Evolutionary conservation across 768 basidiomycete genomes (phyloP), one percentile per base, ranked within the genome.

Genomic region (Coprinopsis sp.): DNA sequence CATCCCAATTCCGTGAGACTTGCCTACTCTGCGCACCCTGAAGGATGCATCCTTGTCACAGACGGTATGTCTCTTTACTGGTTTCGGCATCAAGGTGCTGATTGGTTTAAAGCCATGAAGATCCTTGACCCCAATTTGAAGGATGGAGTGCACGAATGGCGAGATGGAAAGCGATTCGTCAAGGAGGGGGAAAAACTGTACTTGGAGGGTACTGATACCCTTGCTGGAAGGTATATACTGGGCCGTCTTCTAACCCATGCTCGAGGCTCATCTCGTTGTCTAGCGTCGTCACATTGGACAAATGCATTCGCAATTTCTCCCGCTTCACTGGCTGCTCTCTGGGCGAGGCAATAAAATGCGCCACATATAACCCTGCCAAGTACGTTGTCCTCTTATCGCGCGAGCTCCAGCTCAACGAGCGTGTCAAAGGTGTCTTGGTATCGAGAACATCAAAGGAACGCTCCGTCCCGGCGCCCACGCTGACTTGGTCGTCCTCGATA

Each of bases 1-100:
- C 91, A 94, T 63, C 91, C 92, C 13, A 89, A 91, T 61, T 89
- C 89, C 34, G 87, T 94, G 47, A 73, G 87, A 56, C 65, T 91
- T 50, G 92, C 92, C 1, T 92, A 93, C 63, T 79, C 83, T 27
- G 78, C 85, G 1, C 82, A 84, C 57, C 85, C 86, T 7, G 86
- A 91, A 6, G 87, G 91, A 2, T 93, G 91, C 57, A 81, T 95
- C 28, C 73, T 95, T 39, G 84, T 94, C 49, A 93, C 92, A 0
- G 92, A 95, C 65, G 90, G 91, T 92, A 58, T 50, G 70, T 62
- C 14, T 28, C 22, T 14, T 19, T n/a, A 19, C 29, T n/a, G 13
- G 16, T 11, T 34, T 37, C 16, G 33, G n/a, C n/a, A 28, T 23
- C 16, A 37, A 25, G 8, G 19, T 24, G 6, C 25, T 33, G 28